Conservation (phyloP, 768 basidiomycete genomes). For the Postia placenta region DNA sequence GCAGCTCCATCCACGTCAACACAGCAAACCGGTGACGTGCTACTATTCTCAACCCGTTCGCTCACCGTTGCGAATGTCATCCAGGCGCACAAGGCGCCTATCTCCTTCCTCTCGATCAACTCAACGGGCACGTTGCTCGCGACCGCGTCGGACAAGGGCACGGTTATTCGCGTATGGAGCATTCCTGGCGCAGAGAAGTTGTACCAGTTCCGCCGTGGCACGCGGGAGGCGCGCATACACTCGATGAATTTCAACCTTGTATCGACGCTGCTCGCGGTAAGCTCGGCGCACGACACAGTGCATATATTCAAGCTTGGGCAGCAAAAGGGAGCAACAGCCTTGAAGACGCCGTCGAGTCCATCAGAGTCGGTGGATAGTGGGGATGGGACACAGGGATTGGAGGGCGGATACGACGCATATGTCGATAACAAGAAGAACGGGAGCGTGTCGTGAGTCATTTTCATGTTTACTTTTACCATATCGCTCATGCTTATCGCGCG, state of each 20-base stretch:
- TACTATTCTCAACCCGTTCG: conserved; percentile 90
- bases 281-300: conserved; percentile 89
- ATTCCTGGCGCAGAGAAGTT: conserved; percentile 89
- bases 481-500: not conserved
- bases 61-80: conserved; percentile 93
- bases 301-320: conserved; percentile 90
- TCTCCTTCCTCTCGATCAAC: conserved; percentile 84
- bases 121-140: conserved; percentile 85
- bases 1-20: conserved; percentile 23
- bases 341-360: conserved; percentile 44
- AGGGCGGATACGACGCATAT: conserved; percentile 83
- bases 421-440: conserved; percentile 68
- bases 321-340: conserved; percentile 13
- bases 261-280: conserved; percentile 81
- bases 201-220: conserved; percentile 92
- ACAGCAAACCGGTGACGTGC: conserved; percentile 73
- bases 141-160: conserved; percentile 91
- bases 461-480: not conserved
- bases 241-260: conserved; percentile 82
- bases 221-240: conserved; percentile 79
- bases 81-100: conserved; percentile 93
- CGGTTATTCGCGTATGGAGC: conserved; percentile 92
- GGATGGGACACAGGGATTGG: conserved; percentile 52
- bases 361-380: conserved; percentile 60
- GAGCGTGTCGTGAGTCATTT: conserved; percentile 49